Evolutionary conservation across 2,329 filamentous ascomycete genomes (phyloP).

Genomic region (Cytospora piceicola): DNA sequence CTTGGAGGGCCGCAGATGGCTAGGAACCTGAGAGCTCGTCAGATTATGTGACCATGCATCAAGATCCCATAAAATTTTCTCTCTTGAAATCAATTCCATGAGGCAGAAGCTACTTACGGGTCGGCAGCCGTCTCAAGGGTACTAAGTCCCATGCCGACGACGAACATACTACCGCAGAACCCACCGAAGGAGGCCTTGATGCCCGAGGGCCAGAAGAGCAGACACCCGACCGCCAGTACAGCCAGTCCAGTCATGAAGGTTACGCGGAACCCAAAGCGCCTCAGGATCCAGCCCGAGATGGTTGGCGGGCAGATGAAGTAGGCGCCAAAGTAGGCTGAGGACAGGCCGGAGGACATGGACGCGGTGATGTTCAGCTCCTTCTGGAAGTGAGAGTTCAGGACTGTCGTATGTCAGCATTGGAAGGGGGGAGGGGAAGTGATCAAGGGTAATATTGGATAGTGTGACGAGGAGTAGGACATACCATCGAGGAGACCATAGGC

Average conservation of each 20-base stretch:
- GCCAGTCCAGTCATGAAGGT: slow-evolving; percentile 68
- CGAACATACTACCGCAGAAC: slow-evolving; percentile 62
- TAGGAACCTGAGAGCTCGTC: slow-evolving; percentile 38
- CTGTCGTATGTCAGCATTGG: slow-evolving; percentile 31
- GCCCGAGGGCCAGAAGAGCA: slow-evolving; percentile 63
- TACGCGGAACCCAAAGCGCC: slow-evolving; percentile 66
- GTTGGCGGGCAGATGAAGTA: slow-evolving; percentile 45
- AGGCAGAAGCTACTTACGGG: slow-evolving; percentile 38
- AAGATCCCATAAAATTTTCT: not conserved
- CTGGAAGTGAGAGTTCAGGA: slow-evolving; percentile 56
- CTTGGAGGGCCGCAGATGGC: slow-evolving; percentile 61
- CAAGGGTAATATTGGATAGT: accelerated
- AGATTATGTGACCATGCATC: not conserved
- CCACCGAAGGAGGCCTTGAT: slow-evolving; percentile 60
- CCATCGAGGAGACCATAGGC: slow-evolving; percentile 43
- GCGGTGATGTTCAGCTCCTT: slow-evolving; percentile 48
- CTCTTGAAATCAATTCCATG: no score
- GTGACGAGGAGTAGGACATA: slow-evolving; percentile 5
- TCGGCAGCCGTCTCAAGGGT: slow-evolving; percentile 64
- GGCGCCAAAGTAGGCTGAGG: slow-evolving; percentile 56
- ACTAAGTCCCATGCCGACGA: slow-evolving; percentile 44
- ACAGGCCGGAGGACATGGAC: slow-evolving; percentile 51
- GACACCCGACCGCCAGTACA: slow-evolving; percentile 59
- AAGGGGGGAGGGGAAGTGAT: not conserved
- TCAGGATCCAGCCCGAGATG: slow-evolving; percentile 57